These are phyloP conservation scores for Trapa bicornis DNA, from an alignment of 345 rosid genomes.

Conservation along the genomic window DNA sequence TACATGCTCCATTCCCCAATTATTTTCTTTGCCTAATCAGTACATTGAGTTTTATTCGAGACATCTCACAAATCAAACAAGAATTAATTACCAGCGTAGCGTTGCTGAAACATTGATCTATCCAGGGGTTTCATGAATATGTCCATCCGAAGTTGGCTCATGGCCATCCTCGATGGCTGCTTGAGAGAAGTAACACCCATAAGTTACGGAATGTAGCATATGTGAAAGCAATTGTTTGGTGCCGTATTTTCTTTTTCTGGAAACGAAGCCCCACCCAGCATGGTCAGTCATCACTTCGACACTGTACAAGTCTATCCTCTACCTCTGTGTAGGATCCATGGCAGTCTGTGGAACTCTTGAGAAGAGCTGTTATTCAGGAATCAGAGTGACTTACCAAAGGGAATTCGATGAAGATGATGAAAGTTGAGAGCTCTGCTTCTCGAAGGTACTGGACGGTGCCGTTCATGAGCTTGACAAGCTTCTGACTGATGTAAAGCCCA, in stretches of 20 bases:
- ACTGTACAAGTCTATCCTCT: neutral
- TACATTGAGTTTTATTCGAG: neutral
- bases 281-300: neutral
- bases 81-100: neutral
- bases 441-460: slow-evolving; percentile 68
- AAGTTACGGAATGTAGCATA: neutral
- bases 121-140: neutral
- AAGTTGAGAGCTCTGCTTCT: slow-evolving; percentile 58
- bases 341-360: neutral
- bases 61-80: neutral
- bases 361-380: neutral
- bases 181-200: neutral
- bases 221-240: neutral
- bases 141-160: too few relatives aligned
- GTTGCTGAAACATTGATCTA: neutral
- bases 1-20: neutral
- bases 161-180: neutral
- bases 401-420: slow-evolving; percentile 49
- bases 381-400: slow-evolving; percentile 24
- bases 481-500: slow-evolving; percentile 54
- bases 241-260: neutral
- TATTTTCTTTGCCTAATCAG: neutral
- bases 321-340: neutral
- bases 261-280: too few relatives aligned
- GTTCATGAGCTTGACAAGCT: slow-evolving; percentile 68